Conservation (phyloP, 2,329 filamentous ascomycete genomes). For the Juglanconis oblonga region DNA sequence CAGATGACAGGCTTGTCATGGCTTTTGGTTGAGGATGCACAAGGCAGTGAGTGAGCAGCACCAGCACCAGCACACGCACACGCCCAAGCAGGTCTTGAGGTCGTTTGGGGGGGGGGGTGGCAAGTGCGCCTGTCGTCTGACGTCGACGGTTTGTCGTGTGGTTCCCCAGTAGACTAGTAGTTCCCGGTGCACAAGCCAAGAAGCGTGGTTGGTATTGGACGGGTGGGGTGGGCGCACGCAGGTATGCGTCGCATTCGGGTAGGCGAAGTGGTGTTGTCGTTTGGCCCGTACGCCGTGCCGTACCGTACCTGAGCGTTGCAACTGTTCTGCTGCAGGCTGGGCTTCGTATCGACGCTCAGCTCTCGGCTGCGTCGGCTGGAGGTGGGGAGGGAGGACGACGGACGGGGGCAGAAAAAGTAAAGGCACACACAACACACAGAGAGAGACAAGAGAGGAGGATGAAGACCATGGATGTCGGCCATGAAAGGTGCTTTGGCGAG, state of each 20-base stretch:
- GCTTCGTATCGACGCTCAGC: not conserved
- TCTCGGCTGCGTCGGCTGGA: not conserved
- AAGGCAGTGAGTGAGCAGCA: not conserved
- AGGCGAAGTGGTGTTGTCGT: slow-evolving; percentile 3
- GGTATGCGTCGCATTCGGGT: slow-evolving; percentile 9
- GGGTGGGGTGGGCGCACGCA: slow-evolving; percentile 6
- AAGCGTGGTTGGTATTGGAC: slow-evolving; percentile 1
- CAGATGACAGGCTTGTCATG: not conserved
- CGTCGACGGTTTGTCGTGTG: slow-evolving; percentile 1
- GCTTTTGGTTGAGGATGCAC: not conserved
- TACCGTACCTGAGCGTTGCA: slow-evolving; percentile 8
- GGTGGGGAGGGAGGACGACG: not conserved
- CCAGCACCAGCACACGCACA: too few relatives aligned
- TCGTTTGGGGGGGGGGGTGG: not conserved
- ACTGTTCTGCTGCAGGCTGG: not conserved
- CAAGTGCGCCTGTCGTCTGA: slow-evolving; percentile 13
- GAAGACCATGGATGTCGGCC: not conserved
- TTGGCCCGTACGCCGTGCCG: not conserved
- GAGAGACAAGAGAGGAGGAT: not conserved
- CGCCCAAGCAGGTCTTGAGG: not conserved
- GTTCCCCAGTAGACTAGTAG: slow-evolving; percentile 1
- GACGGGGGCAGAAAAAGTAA: not conserved
- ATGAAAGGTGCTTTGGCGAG: too few relatives aligned
- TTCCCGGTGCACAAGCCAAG: not conserved
- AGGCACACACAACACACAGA: not conserved